phyloP scores from a whole-genome alignment of 768 basidiomycete genomes.

The Boletus speciosus region DNA sequence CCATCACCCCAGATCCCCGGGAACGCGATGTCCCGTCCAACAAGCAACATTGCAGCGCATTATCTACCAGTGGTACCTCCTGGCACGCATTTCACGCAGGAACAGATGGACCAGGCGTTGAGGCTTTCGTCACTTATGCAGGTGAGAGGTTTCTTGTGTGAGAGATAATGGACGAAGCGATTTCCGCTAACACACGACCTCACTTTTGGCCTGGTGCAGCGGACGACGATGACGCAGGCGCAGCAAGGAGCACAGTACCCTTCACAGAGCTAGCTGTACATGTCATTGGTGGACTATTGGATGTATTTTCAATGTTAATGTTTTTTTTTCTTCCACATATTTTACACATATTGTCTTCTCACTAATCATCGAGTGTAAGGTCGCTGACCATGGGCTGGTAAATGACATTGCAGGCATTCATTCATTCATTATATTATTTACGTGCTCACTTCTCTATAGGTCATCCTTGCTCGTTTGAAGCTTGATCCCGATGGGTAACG shows the following conservation, averaged over 20 bases:
- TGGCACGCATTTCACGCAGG: slow-evolving; percentile 38
- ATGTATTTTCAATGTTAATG: slow-evolving; percentile 16
- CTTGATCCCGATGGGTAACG: neutral
- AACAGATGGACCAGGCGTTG: slow-evolving; percentile 47
- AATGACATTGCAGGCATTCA: neutral
- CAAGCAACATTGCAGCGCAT: slow-evolving; percentile 33
- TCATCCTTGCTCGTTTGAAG: neutral
- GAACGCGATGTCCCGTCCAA: slow-evolving; percentile 34
- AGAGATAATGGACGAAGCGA: neutral
- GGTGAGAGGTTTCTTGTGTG: slow-evolving; percentile 18
- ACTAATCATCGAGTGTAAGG: slow-evolving; percentile 1
- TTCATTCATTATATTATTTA: neutral
- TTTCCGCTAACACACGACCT: neutral
- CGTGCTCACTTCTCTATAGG: neutral
- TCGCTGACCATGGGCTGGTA: neutral
- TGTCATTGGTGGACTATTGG: slow-evolving; percentile 8
- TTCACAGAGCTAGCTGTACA: slow-evolving; percentile 27
- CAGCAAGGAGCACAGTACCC: slow-evolving; percentile 33
- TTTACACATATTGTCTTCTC: slow-evolving; percentile 3
- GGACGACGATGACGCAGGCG: slow-evolving; percentile 26
- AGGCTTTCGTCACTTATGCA: slow-evolving; percentile 37
- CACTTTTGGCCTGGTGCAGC: slow-evolving; percentile 10
- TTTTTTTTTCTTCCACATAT: slow-evolving; percentile 3
- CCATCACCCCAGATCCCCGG: slow-evolving; percentile 34
- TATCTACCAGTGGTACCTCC: slow-evolving; percentile 38